Evolutionary conservation across 129 eudicot genomes (phyloP).

Genomic region (Centella asiatica): DNA sequence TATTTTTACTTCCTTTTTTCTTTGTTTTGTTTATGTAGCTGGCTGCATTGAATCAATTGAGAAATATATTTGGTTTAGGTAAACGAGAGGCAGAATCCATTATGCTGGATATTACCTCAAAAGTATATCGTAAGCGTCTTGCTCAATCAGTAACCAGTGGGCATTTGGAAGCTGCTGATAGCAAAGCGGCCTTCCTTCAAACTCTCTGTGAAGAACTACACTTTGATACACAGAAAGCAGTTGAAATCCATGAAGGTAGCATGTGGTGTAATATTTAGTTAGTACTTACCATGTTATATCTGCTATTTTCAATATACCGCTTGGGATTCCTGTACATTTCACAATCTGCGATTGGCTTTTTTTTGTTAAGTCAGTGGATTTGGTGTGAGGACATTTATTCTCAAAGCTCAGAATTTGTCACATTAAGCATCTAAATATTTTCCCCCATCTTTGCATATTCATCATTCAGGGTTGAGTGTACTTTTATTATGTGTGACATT

Average conservation of each 20-base stretch:
- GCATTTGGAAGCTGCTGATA: slow-evolving; percentile 61
- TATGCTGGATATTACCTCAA: slow-evolving; percentile 62
- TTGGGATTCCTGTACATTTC: not conserved
- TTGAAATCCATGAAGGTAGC: slow-evolving; percentile 84
- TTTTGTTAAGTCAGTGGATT: not conserved
- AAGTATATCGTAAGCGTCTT: slow-evolving; percentile 72
- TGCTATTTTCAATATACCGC: not conserved
- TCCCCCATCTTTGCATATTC: not conserved
- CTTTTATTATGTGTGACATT: not conserved
- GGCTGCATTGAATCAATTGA: slow-evolving; percentile 74
- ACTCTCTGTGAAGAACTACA: slow-evolving; percentile 76
- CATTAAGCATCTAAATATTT: not conserved
- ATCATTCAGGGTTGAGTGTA: not conserved
- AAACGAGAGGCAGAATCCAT: slow-evolving; percentile 81
- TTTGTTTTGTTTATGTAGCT: slow-evolving; percentile 36
- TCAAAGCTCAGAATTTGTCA: not conserved
- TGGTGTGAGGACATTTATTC: not conserved
- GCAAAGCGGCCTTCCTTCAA: slow-evolving; percentile 97
- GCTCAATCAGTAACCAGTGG: slow-evolving; percentile 78
- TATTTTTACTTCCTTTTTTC: not conserved
- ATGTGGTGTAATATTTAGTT: not conserved
- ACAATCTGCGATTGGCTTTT: not conserved
- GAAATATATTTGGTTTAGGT: slow-evolving; percentile 88
- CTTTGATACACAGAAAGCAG: slow-evolving; percentile 79
- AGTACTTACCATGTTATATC: not conserved